Evolutionary conservation across 2,329 filamentous ascomycete species (phyloP), one percentile per base, ranked within the genome.

Genomic region (Cordyceps cateniannulata): DNA sequence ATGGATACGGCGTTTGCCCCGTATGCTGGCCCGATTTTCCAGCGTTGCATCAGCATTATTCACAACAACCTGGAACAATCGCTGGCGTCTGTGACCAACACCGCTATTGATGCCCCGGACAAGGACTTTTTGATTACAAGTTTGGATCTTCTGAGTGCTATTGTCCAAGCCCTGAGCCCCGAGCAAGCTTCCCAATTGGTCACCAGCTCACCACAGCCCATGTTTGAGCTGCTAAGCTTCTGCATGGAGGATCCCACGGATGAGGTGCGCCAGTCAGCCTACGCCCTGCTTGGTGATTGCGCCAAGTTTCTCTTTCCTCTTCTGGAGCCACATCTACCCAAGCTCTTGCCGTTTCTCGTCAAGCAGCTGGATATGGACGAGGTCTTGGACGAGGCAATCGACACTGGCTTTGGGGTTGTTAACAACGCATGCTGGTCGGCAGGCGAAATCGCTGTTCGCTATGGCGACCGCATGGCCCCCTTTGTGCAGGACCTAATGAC

Each of bases 391-490:
- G 91, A 96, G 67, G 89, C 92, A 63, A 86, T 91, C 51, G 91
- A 96, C 65, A 89, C 85, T 20, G 88, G 87, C 16, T 97, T 96
- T 72, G 91, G 92, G 63, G 93, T 98, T 32, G 87, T 98, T 62
- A 99, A 98, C 81, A 99, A 99, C 71, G 93, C 95, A 24, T 98
- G 93, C 77, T 99, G 95, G 95, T 96, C 93, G 7, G 87, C 87
- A 25, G 95, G 95, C 47, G 95, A 99, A 77, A 95, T 98, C 63
- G 86, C 92, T 18, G 86, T 96, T 73, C 87, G 91, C 63, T 82
- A 90, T 71, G 85, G 87, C 66, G 85, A 87, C 63, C 85, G 82
- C 59, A 90, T 97, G 85, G 81, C 81, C 1, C 88, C 88, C 1
- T 96, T 89, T 71, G 83, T 92, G 10, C 86, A 90, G 24, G 84